Conservation (phyloP, 768 basidiomycete species). For the Tylopilus sp. region DNA sequence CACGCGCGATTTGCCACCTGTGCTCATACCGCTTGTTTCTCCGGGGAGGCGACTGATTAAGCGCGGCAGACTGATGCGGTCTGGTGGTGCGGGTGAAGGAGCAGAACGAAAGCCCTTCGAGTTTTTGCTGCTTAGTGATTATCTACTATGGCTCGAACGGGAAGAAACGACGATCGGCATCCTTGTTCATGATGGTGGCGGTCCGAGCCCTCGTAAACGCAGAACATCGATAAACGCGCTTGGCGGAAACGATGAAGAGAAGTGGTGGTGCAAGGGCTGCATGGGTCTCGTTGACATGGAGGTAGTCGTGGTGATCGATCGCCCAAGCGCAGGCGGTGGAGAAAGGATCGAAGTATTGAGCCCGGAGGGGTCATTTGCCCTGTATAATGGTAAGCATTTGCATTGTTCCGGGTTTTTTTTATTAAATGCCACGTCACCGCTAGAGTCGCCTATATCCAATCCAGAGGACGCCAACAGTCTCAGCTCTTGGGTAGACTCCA, state of each 20-base stretch:
- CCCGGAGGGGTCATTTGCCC: constrained; percentile 71
- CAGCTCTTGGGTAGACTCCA: constrained; percentile 64
- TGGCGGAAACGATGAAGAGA: constrained; percentile 49
- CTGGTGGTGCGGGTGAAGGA: constrained; percentile 42
- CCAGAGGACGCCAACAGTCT: constrained; percentile 11
- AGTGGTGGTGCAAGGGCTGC: constrained; percentile 71
- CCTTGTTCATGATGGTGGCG: constrained; percentile 17
- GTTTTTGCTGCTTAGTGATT: constrained; percentile 82
- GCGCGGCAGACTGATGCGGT: constrained; percentile 58
- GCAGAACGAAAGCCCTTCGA: constrained; percentile 43
- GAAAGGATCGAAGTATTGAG: constrained; percentile 71
- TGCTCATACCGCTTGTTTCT: constrained; percentile 69
- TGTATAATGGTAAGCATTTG: constrained; percentile 57
- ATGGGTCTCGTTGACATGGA: constrained; percentile 72
- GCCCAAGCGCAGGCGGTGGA: constrained; percentile 28
- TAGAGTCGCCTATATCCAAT: constrained; percentile 5
- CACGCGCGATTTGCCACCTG: constrained; percentile 72
- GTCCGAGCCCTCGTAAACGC: constrained; percentile 16
- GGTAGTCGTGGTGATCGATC: constrained; percentile 51
- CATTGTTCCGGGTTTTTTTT: background rate
- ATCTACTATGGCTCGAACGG: constrained; percentile 69
- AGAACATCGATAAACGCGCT: constrained; percentile 17
- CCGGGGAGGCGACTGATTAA: constrained; percentile 81
- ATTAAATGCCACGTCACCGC: background rate
- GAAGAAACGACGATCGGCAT: constrained; percentile 37